Evolutionary conservation across 2,329 filamentous ascomycete genomes (phyloP).

Genomic region (Curvularia hawaiiensis): DNA sequence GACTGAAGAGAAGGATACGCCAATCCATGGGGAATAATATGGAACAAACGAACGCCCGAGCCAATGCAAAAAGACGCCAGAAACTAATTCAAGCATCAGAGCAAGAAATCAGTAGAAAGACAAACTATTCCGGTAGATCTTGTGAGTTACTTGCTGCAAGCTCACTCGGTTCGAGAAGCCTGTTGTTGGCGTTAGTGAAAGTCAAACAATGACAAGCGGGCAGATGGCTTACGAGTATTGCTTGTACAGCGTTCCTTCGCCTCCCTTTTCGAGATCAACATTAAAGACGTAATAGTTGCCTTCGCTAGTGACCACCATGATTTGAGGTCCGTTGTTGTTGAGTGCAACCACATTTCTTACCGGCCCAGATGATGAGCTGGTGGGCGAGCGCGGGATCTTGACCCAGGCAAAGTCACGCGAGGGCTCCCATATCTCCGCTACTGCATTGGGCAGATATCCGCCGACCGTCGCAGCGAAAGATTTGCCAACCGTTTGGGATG

Average conservation of each 20-base stretch:
- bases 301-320: slow-evolving; percentile 98
- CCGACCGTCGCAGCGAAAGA: slow-evolving; percentile 88
- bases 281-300: slow-evolving; percentile 95
- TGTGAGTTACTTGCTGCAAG: slow-evolving; percentile 38
- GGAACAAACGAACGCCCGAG: slow-evolving; percentile 30
- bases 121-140: slow-evolving; percentile 35
- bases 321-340: slow-evolving; percentile 90
- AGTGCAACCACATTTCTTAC: slow-evolving; percentile 94
- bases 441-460: slow-evolving; percentile 88
- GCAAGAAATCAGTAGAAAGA: slow-evolving; percentile 6
- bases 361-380: slow-evolving; percentile 53
- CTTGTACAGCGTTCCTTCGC: slow-evolving; percentile 88
- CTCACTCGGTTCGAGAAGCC: slow-evolving; percentile 45
- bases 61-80: slow-evolving; percentile 34
- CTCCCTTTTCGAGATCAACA: slow-evolving; percentile 91
- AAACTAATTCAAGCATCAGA: slow-evolving; percentile 6
- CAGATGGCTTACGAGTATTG: slow-evolving; percentile 83
- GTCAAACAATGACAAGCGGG: background rate
- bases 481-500: slow-evolving; percentile 90
- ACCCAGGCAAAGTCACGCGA: slow-evolving; percentile 95
- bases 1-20: slow-evolving; percentile 16
- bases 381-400: slow-evolving; percentile 74
- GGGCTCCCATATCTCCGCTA: slow-evolving; percentile 98
- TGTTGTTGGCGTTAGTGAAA: slow-evolving; percentile 26
- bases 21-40: slow-evolving; percentile 30